Evolutionary conservation across 352 stramenopile genomes (phyloP), one percentile per base, ranked within the genome.

Genomic region (Halophytophthora polymorphica): DNA sequence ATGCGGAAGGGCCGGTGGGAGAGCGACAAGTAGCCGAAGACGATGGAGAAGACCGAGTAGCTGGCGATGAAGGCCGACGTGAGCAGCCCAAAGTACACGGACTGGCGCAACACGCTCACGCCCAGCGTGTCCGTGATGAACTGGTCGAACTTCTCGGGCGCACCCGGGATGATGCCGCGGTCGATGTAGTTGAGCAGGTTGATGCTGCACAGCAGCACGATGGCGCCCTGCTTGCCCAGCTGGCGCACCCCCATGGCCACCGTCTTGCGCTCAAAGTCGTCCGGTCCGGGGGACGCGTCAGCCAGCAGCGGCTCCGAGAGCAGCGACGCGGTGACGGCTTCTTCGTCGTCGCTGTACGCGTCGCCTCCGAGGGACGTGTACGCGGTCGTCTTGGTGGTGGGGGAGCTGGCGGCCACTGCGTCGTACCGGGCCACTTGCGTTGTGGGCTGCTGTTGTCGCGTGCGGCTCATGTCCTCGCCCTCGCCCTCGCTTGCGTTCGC

Each of bases 111-210:
- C 38, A 71, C 63, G 10, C 71, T 77, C 12, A 88, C 67, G 39
- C 83, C 60, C 11, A 88, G 66, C n/a, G 87, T 90, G 10, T 66
- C 46, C 10, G 75, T 78, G 55, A 98, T 96, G 56, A 98, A 98
- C 42, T 75, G 77, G 53, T 95, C 83, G 61, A 98, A 97, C 56
- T 96, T 86, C 52, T 95, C 73, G 17, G 86, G 85, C 0, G 91
- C 88, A 10, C 95, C 95, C 0, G 95, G 88, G 49, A 98, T 98
- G 55, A 98, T 98, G 23, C 91, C 90, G 29, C 94, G 88, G 73
- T 98, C 93, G 39, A 97, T 62, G 71, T 97, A 98, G 66, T 97
- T 98, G 50, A 97, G 66, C 23, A 98, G 64, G 63, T 98, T 98
- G 59, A 95, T 94, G 33, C 75, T 65, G 51, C 81, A 94, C 17